A percentile compares a stretch with the other conserved stretches of the same genome.
Evolutionary conservation across 345 rosid species (phyloP).

Genomic region (Pistacia vera): DNA sequence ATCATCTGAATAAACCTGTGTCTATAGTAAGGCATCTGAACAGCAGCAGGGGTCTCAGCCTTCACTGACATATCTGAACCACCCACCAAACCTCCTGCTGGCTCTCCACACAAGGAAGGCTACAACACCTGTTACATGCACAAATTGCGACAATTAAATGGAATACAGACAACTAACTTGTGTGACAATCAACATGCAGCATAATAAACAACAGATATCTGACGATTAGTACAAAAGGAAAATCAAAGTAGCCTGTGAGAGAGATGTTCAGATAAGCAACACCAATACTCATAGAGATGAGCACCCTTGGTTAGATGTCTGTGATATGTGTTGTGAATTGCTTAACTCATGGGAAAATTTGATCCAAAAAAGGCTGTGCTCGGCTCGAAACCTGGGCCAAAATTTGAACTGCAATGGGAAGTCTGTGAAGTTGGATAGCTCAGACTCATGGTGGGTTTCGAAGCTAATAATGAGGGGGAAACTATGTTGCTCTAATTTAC

Average conservation of each 20-base stretch:
- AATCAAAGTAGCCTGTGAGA: no score
- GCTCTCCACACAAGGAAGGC: conserved; percentile 72
- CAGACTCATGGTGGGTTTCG: conserved; percentile 62
- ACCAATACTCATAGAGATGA: background rate
- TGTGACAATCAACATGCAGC: no score
- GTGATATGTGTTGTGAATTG: conserved; percentile 86
- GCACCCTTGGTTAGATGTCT: conserved; percentile 68
- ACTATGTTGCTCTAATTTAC: background rate
- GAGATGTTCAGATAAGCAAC: no score
- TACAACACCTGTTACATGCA: conserved; percentile 81
- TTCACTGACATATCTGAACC: conserved; percentile 51
- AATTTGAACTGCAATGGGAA: conserved; percentile 79
- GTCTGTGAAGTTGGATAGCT: conserved; percentile 73
- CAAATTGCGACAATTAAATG: no score
- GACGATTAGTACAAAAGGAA: no score
- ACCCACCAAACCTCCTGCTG: conserved; percentile 33
- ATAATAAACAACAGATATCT: no score
- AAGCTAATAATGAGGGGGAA: conserved; percentile 7
- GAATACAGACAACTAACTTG: no score
- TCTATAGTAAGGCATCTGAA: conserved; percentile 79
- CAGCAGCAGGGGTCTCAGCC: conserved; percentile 36
- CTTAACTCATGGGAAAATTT: conserved; percentile 82
- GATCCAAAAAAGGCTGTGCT: conserved; percentile 76
- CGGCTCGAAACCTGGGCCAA: conserved; percentile 85
- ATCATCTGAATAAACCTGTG: conserved; percentile 64